A percentile compares a stretch with the other conserved stretches of the same genome.
Conservation (phyloP, 768 basidiomycete genomes). For the Tylopilus sp. region DNA sequence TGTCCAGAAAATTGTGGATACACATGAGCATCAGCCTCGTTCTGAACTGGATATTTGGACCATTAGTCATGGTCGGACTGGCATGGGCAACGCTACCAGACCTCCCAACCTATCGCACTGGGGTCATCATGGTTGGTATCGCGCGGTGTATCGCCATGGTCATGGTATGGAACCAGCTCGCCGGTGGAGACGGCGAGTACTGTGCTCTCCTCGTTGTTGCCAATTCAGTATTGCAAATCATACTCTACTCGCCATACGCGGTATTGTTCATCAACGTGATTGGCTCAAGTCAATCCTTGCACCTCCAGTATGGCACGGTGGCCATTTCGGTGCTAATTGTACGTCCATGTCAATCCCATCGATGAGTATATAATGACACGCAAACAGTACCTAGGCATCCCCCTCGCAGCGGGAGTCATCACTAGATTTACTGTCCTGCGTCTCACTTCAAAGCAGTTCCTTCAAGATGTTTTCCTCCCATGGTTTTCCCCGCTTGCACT, state of each 20-base stretch:
- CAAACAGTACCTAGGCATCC: conserved; percentile 76
- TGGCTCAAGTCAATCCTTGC: conserved; percentile 40
- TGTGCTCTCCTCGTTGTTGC: conserved; percentile 79
- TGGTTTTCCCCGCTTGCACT: conserved; percentile 66
- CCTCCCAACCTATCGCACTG: conserved; percentile 66
- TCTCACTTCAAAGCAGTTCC: conserved; percentile 43
- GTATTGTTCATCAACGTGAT: conserved; percentile 73
- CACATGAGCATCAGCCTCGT: conserved; percentile 66
- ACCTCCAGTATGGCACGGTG: conserved; percentile 54
- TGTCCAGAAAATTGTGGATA: conserved; percentile 51
- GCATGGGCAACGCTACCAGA: conserved; percentile 88
- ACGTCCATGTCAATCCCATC: conserved; percentile 28
- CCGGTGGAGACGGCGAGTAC: conserved; percentile 63
- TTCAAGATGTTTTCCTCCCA: conserved; percentile 61
- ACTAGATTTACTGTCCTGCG: conserved; percentile 58
- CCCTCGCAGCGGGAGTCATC: conserved; percentile 64
- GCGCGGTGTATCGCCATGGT: conserved; percentile 54
- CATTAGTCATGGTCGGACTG: conserved; percentile 78
- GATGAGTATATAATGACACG: neutral
- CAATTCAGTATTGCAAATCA: conserved; percentile 77
- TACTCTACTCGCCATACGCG: conserved; percentile 64
- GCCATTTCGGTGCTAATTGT: conserved; percentile 72
- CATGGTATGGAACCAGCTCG: conserved; percentile 79
- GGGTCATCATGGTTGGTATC: conserved; percentile 76
- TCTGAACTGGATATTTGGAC: conserved; percentile 80